phyloP scores from a whole-genome alignment of 2,329 filamentous ascomycete species.

The Epichloe coenophiala region DNA sequence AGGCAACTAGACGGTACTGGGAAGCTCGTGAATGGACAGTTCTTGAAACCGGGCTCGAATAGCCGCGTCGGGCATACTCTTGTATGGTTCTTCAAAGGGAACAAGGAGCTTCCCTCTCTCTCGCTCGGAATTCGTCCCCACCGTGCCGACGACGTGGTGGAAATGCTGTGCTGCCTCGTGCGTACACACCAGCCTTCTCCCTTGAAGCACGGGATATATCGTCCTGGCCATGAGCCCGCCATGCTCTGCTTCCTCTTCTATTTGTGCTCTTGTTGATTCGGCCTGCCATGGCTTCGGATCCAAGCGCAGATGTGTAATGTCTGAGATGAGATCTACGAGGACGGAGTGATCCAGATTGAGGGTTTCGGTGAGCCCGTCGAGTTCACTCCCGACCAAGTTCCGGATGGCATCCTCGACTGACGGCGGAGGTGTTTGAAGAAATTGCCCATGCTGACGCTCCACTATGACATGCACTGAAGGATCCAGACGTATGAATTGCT shows the following conservation, averaged over 20 bases:
- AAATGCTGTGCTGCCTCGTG: constrained; percentile 25
- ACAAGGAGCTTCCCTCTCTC: constrained; percentile 22
- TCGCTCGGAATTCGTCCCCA: constrained; percentile 24
- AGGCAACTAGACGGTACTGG: constrained; percentile 20
- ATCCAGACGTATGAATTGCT: constrained; percentile 17
- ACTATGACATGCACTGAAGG: constrained; percentile 19
- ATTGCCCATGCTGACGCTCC: constrained; percentile 15
- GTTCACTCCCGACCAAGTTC: constrained; percentile 18
- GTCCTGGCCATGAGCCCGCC: constrained; percentile 20
- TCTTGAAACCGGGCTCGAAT: constrained; percentile 17
- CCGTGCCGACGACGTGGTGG: constrained; percentile 20
- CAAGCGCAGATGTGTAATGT: constrained; percentile 23
- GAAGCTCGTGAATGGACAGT: constrained; percentile 20
- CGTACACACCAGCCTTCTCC: constrained; percentile 23
- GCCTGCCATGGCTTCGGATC: constrained; percentile 21
- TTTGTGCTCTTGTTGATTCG: constrained; percentile 18
- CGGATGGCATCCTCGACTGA: constrained; percentile 14
- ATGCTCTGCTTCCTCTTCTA: constrained; percentile 20
- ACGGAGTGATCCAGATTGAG: constrained; percentile 29
- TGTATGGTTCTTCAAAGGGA: constrained; percentile 11
- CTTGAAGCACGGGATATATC: constrained; percentile 22
- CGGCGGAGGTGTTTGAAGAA: constrained; percentile 13
- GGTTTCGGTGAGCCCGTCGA: constrained; percentile 20
- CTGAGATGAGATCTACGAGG: constrained; percentile 26
- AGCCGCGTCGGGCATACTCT: constrained; percentile 4